These are phyloP conservation scores for Sphaceloma murrayae DNA, from an alignment of 2,329 filamentous ascomycete genomes.

Conservation along the genomic window DNA sequence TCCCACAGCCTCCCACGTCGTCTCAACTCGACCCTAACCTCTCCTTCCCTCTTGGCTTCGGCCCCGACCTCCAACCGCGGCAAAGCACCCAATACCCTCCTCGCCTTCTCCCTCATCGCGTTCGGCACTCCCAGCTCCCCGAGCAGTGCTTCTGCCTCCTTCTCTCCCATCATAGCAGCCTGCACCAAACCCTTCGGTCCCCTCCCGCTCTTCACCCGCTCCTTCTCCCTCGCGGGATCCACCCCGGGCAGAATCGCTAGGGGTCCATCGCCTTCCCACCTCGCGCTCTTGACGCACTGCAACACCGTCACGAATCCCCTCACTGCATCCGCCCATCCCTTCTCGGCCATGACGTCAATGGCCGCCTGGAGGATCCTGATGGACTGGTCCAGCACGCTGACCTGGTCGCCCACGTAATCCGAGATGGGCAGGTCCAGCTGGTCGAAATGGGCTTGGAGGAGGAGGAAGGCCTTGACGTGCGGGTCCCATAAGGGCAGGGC, in stretches of 20 bases:
- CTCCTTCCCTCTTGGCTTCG: slow-evolving; percentile 50
- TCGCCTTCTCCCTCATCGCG: slow-evolving; percentile 40
- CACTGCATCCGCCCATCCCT: slow-evolving; percentile 71
- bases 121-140: slow-evolving; percentile 44
- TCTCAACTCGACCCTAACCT: slow-evolving; percentile 53
- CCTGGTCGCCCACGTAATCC: slow-evolving; percentile 94
- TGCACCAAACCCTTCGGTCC: slow-evolving; percentile 32
- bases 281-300: slow-evolving; percentile 83
- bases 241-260: slow-evolving; percentile 72
- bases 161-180: slow-evolving; percentile 29
- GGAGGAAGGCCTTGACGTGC: slow-evolving; percentile 88
- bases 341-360: slow-evolving; percentile 85
- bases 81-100: slow-evolving; percentile 53
- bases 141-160: slow-evolving; percentile 31
- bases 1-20: slow-evolving; percentile 58
- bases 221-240: slow-evolving; percentile 36
- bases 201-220: slow-evolving; percentile 30
- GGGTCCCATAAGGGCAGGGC: slow-evolving; percentile 95
- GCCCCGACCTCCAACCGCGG: slow-evolving; percentile 59
- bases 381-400: slow-evolving; percentile 79
- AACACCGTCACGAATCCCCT: slow-evolving; percentile 74
- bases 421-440: slow-evolving; percentile 86
- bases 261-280: slow-evolving; percentile 78
- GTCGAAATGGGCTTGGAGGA: slow-evolving; percentile 91
- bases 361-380: slow-evolving; percentile 95